Conservation (phyloP, 345 rosid genomes). For the Moricandia moricandioides region DNA sequence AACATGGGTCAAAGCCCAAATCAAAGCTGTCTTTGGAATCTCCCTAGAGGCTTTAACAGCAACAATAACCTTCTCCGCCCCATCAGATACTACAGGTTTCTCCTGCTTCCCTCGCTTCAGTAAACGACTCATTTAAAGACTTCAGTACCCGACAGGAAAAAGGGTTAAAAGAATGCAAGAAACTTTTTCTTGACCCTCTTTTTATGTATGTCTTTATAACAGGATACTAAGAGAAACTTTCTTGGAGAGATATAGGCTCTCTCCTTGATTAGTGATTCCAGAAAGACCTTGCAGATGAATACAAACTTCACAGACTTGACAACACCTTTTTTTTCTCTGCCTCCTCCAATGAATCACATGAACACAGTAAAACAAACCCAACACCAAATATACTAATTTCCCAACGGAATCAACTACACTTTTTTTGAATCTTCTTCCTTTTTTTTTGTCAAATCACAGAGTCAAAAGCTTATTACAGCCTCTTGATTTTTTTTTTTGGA, state of each 20-base stretch:
- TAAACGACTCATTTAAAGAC: constrained; percentile 58
- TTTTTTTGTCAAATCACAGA: constrained; percentile 34
- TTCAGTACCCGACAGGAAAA: not conserved
- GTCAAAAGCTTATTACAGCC: constrained; percentile 43
- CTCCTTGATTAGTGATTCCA: too few relatives aligned
- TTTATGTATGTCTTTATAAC: too few relatives aligned
- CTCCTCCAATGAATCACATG: not conserved
- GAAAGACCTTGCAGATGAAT: too few relatives aligned
- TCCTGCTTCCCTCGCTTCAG: constrained; percentile 61
- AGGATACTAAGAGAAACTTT: too few relatives aligned
- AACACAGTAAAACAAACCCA: constrained; percentile 9
- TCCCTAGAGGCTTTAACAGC: constrained; percentile 97
- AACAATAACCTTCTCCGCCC: constrained; percentile 82
- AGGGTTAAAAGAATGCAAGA: too few relatives aligned
- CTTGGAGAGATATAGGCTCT: too few relatives aligned
- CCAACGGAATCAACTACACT: constrained; percentile 1
- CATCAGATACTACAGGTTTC: constrained; percentile 43
- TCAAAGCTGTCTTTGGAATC: constrained; percentile 86
- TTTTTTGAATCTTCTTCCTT: not conserved
- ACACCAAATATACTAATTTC: constrained; percentile 10
- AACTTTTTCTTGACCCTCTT: too few relatives aligned
- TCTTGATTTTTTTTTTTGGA: constrained; percentile 32
- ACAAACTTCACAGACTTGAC: too few relatives aligned
- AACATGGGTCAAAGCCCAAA: constrained; percentile 99
- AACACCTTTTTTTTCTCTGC: too few relatives aligned